A percentile compares a stretch with the other conserved stretches of the same genome.
Conservation (phyloP, 2,329 filamentous ascomycete species). For the Mollisia scopiformis region DNA sequence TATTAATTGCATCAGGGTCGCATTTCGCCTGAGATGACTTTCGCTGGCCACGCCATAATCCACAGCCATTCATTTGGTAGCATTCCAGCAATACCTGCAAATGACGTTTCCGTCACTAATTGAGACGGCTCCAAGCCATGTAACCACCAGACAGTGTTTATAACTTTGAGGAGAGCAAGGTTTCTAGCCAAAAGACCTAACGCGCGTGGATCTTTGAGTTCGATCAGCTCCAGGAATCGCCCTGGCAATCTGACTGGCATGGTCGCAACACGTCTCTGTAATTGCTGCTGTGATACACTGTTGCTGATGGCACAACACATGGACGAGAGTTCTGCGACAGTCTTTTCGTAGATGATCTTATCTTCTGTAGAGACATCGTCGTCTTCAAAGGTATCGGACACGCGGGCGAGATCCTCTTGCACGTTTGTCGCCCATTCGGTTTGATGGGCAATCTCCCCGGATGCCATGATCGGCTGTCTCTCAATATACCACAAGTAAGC, state of each 20-base stretch:
- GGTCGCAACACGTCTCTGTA: constrained; percentile 11
- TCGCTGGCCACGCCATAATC: constrained; percentile 15
- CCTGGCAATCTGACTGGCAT: constrained; percentile 19
- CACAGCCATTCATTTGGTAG: constrained; percentile 13
- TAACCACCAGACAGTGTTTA: constrained; percentile 19
- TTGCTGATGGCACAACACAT: constrained; percentile 9
- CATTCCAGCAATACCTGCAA: constrained; percentile 6
- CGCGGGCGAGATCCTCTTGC: constrained; percentile 8
- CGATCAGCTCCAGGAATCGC: constrained; percentile 60
- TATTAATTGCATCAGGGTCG: background rate
- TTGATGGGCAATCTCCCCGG: background rate
- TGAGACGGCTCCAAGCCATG: constrained; percentile 10
- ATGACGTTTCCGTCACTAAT: background rate
- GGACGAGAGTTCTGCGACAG: background rate
- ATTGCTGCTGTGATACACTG: background rate
- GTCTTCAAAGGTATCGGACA: constrained; percentile 10
- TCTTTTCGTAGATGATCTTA: constrained; percentile 12
- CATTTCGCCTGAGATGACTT: background rate
- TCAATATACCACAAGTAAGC: constrained; percentile 13
- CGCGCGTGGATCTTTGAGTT: constrained; percentile 48
- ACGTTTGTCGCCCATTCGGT: constrained; percentile 2
- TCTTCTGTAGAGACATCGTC: background rate
- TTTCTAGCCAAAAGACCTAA: constrained; percentile 15
- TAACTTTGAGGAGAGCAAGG: constrained; percentile 12
- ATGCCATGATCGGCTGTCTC: background rate